Conservation (phyloP, 148 eudicot species). For the Rhododendron mucronatum region DNA sequence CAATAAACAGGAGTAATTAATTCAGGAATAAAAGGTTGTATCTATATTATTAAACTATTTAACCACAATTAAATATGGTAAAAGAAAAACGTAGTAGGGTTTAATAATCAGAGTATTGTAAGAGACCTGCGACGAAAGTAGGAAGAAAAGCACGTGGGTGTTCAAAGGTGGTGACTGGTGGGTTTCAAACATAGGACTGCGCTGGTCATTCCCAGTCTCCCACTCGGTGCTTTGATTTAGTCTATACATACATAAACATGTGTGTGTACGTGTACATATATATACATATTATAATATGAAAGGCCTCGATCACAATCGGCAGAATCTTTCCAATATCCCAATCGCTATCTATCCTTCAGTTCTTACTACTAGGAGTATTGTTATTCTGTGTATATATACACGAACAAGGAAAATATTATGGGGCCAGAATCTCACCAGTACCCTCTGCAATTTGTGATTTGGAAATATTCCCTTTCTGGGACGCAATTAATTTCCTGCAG, state of each 20-base stretch:
- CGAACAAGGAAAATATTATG: background rate
- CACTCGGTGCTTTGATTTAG: background rate
- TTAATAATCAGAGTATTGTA: background rate
- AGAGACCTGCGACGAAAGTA: conserved; percentile 5
- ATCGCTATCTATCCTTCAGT: background rate
- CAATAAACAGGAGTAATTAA: background rate
- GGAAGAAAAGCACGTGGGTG: conserved; percentile 17
- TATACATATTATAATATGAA: background rate
- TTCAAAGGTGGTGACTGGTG: conserved; percentile 7
- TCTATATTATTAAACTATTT: background rate
- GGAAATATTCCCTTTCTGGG: background rate
- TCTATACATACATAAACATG: background rate
- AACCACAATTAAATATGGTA: background rate
- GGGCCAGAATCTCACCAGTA: background rate
- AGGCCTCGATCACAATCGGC: background rate
- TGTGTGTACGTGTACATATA: background rate
- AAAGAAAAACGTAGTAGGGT: conserved; percentile 1
- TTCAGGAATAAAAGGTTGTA: background rate
- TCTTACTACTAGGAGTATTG: too few species aligned
- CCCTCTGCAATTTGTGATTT: background rate
- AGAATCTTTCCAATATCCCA: background rate
- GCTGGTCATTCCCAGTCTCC: background rate
- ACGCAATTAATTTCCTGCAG: conserved; percentile 6
- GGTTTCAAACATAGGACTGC: background rate
- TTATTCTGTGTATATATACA: too few species aligned